Base-by-base conservation (phyloP, 176 grass and related monocot species). In the Carex myosuroides region DNA sequence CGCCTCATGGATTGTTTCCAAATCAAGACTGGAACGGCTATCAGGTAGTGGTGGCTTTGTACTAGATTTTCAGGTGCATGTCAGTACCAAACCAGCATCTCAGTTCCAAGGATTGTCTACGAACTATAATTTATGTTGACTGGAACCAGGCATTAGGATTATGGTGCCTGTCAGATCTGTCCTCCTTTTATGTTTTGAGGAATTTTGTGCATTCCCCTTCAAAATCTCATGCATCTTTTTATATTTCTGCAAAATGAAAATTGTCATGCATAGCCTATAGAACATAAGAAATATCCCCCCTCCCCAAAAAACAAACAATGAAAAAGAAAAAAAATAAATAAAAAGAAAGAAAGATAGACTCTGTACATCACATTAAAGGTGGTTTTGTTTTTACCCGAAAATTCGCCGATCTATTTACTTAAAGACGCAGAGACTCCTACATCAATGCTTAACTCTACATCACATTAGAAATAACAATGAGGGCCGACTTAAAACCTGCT, bases 1-100 rank as follows among this genome's bases (percentile, higher is more conserved):
- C 86, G 64, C 89, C 89, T 89, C 91, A 93, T 82, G 91, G 84
- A 84, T 74, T 94, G 11, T 88, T 90, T 87, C 86, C 86, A n/a
- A 89, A 88, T 87, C 83, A 83, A 41, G 84, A 91, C 46, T 94
- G 83, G 88, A 91, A 85, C 87, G 90, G 81, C 24, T 90, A 86
- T 91, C 95, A 97, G 92, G 94, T 97, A 89, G 13, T 33, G 50
- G 52, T 57, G 18, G 53, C 73, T 78, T 57, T 32, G 24, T 78
- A 33, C 50, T 3, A 78, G 10, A 55, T 56, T 56, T 33, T 33
- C 22, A 35, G 26, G 14, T 78, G 50, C 13, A 77, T 55, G 44
- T 14, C 46, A 53, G 44, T 52, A 53, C n/a, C 70, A 75, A 75
- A 7, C 42, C 18, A 1, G 22, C 10, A 75, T 52, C 44, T 14